Evolutionary conservation across 2,329 filamentous ascomycete genomes (phyloP), one percentile per base, ranked within the genome.

Genomic region (Paraphoma sp.): DNA sequence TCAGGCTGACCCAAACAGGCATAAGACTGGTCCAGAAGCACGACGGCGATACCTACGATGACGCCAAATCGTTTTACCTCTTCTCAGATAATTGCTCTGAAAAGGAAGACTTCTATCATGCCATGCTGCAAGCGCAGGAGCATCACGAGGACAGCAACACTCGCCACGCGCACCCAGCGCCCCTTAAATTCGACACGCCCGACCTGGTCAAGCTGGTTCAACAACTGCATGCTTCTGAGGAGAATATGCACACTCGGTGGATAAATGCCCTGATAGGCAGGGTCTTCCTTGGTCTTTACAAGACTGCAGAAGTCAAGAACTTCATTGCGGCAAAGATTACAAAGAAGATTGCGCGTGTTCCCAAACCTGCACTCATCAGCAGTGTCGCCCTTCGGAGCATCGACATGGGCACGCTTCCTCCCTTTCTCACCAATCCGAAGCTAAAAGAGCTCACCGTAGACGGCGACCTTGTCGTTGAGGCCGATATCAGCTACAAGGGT

Each of bases 91-190:
- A 96, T 70, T 92, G 92, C 74, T 97, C 93, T 0, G 92, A 95
- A 45, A 99, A 99, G 76, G 95, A 99, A 76, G 95, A 99, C 74
- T 98, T 99, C 78, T 99, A 99, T 76, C 94, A 97, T 77, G 91
- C 94, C 11, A 82, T 99, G 65, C 82, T 99, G 40, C 88, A 89
- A 67, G 96, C 93, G 62, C 91, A 96, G 72, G 89, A 93, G 64
- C 87, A 89, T 67, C 84, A 85, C 14, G 82, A 86, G 54, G 82
- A 70, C 83, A 40, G 56, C 12, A 79, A 81, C 2, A 81, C 81
- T 17, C 51, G 33, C 18, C 81, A 83, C 52, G 81, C 82, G 17
- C 84, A 87, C 1, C 92, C 93, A 0, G 83, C 83, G 51, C 89
- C 91, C 9, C 85, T 91, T 60, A 83, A 88, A 12, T 96, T 96